Conservation (phyloP, 148 eudicot species). For the Salicornia ramosissima region DNA sequence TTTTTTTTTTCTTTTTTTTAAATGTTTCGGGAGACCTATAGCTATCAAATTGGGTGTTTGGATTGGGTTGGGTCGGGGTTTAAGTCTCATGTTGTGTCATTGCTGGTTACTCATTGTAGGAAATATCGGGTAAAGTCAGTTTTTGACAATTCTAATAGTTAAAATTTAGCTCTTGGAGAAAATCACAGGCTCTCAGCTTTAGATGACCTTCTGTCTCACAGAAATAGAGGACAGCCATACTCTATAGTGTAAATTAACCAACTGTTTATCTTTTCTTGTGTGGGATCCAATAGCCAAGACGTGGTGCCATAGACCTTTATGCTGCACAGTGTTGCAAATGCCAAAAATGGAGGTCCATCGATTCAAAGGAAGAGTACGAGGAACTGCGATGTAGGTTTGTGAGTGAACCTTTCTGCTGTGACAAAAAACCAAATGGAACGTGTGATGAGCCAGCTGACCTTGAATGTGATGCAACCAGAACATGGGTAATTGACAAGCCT, state of each 20-base stretch:
- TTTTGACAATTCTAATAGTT: neutral
- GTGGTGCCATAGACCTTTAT: slow-evolving; percentile 36
- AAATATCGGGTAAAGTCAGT: neutral
- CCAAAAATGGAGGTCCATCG: slow-evolving; percentile 64
- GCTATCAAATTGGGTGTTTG: neutral
- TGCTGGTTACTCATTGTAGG: neutral
- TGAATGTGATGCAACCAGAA: slow-evolving; percentile 46
- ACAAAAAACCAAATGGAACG: slow-evolving; percentile 31
- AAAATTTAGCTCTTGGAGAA: neutral
- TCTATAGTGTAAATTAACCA: neutral
- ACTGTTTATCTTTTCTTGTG: neutral
- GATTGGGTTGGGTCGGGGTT: neutral
- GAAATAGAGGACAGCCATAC: neutral
- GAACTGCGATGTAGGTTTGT: slow-evolving; percentile 44
- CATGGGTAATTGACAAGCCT: slow-evolving; percentile 69
- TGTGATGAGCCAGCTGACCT: slow-evolving; percentile 64
- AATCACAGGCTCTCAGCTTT: neutral
- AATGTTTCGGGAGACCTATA: neutral
- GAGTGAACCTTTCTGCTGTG: slow-evolving; percentile 56
- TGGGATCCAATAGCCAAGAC: slow-evolving; percentile 18
- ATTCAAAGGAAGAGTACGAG: slow-evolving; percentile 58
- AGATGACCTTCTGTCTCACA: neutral
- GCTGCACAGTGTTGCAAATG: slow-evolving; percentile 64
- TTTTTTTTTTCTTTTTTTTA: neutral
- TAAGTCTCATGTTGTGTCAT: neutral